Percentiles rank a stretch among this genome's conserved stretches.
These are phyloP conservation scores for Neoboletus brunneissimus DNA, from an alignment of 768 basidiomycete species.

Conservation along the genomic window DNA sequence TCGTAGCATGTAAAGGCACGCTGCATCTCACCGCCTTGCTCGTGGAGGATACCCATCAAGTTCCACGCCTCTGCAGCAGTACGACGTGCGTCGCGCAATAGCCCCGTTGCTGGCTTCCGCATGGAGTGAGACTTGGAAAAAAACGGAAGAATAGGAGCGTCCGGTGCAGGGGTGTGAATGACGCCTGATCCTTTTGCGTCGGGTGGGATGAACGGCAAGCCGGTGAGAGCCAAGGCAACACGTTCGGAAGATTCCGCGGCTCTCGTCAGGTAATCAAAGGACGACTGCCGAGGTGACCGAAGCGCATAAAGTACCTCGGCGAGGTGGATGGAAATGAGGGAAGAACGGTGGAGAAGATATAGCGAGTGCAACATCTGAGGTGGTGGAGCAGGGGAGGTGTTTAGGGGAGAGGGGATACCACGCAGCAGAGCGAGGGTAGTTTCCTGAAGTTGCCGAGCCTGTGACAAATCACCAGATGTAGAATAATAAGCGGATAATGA, in stretches of 20 bases:
- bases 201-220: conserved; percentile 36
- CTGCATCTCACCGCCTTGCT: conserved; percentile 36
- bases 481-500: conserved; percentile 74
- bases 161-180: conserved; percentile 38
- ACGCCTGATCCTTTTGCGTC: conserved; percentile 35
- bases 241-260: conserved; percentile 70
- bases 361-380: conserved; percentile 62
- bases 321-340: conserved; percentile 69
- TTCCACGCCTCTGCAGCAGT: conserved; percentile 77
- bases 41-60: conserved; percentile 64
- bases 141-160: conserved; percentile 39
- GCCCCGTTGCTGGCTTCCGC: conserved; percentile 49
- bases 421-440: conserved; percentile 53
- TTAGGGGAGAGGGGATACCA: conserved; percentile 47
- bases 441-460: conserved; percentile 59
- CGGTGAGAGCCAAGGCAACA: conserved; percentile 53
- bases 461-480: conserved; percentile 49
- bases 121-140: conserved; percentile 51
- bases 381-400: conserved; percentile 43
- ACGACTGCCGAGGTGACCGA: conserved; percentile 39
- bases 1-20: conserved; percentile 61
- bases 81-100: conserved; percentile 67
- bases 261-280: conserved; percentile 53
- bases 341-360: conserved; percentile 68
- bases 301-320: conserved; percentile 67